Conservation (phyloP, 1,284 basidiomycete species). For the Moniliophthora roreri region DNA sequence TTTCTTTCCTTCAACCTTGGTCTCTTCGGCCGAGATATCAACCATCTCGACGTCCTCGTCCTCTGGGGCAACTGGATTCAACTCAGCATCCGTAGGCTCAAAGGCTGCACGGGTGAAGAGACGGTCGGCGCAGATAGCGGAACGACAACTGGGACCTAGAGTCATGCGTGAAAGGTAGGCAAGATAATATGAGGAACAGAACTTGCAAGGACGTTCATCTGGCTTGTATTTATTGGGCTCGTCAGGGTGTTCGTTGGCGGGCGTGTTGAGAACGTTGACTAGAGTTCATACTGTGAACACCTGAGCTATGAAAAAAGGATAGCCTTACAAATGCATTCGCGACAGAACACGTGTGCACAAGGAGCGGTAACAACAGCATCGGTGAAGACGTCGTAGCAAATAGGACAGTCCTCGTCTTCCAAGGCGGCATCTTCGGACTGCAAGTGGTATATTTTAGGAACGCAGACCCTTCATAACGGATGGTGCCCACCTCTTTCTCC, state of each 20-base stretch:
- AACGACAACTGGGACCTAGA: conserved; percentile 51
- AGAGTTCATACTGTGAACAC: conserved; percentile 7
- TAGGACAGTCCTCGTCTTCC: conserved; percentile 53
- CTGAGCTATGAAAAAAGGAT: conserved; percentile 1
- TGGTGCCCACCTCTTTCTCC: conserved; percentile 45
- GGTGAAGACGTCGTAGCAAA: conserved; percentile 49
- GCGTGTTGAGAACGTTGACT: conserved; percentile 40
- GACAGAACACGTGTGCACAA: conserved; percentile 53
- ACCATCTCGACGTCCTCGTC: conserved; percentile 24
- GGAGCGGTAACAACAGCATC: conserved; percentile 47
- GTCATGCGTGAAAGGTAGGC: not conserved
- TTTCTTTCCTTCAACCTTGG: conserved; percentile 15
- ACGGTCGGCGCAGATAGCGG: conserved; percentile 36
- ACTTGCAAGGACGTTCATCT: conserved; percentile 47
- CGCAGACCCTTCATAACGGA: not conserved
- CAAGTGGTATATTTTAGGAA: not conserved
- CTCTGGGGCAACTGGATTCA: conserved; percentile 25
- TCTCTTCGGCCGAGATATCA: conserved; percentile 15
- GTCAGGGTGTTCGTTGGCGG: conserved; percentile 30
- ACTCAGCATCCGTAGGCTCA: conserved; percentile 47
- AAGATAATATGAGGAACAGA: not conserved
- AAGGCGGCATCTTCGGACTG: conserved; percentile 46
- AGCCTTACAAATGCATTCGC: conserved; percentile 47
- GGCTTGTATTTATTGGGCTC: conserved; percentile 30
- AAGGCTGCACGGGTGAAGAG: conserved; percentile 50